These are phyloP conservation scores for Auricularia cornea DNA, from an alignment of 768 basidiomycete species.

Conservation along the genomic window DNA sequence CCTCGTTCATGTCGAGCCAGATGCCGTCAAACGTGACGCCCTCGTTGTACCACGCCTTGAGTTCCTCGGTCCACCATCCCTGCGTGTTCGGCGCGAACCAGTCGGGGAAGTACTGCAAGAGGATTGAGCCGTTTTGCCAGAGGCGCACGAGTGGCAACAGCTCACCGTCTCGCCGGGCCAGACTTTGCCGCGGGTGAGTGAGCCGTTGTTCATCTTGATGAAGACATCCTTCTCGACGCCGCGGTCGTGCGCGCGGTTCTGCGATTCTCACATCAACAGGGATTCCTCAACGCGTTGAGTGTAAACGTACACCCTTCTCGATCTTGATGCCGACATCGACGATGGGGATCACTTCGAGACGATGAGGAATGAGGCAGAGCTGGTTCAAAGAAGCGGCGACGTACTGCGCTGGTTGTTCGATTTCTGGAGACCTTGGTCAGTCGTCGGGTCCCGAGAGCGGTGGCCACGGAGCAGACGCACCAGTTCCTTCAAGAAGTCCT, in stretches of 20 bases:
- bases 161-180: conserved; percentile 67
- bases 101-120: conserved; percentile 45
- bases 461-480: conserved; percentile 26
- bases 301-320: background rate
- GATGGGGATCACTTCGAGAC: conserved; percentile 52
- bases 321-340: conserved; percentile 47
- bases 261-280: background rate
- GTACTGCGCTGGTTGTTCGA: conserved; percentile 42
- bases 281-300: too few species aligned
- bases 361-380: background rate
- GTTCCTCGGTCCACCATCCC: conserved; percentile 52
- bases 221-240: conserved; percentile 54
- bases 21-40: conserved; percentile 55
- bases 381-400: conserved; percentile 5
- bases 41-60: conserved; percentile 42
- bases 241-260: conserved; percentile 61
- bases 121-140: background rate
- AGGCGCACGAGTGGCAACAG: background rate
- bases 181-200: conserved; percentile 63
- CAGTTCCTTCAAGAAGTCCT: conserved; percentile 45
- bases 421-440: conserved; percentile 17
- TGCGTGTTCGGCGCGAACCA: conserved; percentile 49
- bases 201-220: conserved; percentile 66
- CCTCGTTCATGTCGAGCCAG: conserved; percentile 44
- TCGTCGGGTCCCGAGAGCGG: conserved; percentile 32